A percentile compares a stretch with the other conserved stretches of the same genome.
phyloP scores from a whole-genome alignment of 345 rosid species.

The Brassica juncea region DNA sequence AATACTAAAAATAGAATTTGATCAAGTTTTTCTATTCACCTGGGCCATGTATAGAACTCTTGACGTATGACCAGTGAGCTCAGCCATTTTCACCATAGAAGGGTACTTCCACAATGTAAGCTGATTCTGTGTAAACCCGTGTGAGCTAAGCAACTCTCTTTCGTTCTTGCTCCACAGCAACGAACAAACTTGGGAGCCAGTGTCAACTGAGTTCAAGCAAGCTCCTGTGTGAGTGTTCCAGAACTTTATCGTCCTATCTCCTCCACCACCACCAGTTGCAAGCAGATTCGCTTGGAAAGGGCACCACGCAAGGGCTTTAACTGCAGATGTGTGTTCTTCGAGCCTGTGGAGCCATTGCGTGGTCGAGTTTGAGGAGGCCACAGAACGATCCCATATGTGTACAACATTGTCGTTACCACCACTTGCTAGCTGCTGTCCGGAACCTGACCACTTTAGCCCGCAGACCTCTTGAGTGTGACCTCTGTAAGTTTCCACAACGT shows the following conservation, averaged over 20 bases:
- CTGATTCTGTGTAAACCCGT: conserved; percentile 46
- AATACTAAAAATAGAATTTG: neutral
- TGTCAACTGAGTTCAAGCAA: conserved; percentile 43
- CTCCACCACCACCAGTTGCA: conserved; percentile 45
- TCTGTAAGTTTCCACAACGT: conserved; percentile 48
- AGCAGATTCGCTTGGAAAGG: conserved; percentile 45
- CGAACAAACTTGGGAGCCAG: conserved; percentile 45
- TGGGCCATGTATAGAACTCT: conserved; percentile 43
- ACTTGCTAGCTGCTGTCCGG: conserved; percentile 55
- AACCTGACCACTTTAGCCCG: conserved; percentile 60
- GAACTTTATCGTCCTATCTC: conserved; percentile 43
- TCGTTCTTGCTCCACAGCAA: conserved; percentile 42
- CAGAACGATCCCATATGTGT: conserved; percentile 54
- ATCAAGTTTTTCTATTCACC: conserved; percentile 17
- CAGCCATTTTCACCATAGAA: conserved; percentile 48
- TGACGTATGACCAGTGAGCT: conserved; percentile 46
- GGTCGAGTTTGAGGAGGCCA: conserved; percentile 46
- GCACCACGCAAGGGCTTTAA: conserved; percentile 64
- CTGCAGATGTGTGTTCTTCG: conserved; percentile 52
- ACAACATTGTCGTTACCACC: conserved; percentile 48
- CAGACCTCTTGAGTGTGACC: conserved; percentile 55
- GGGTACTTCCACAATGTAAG: conserved; percentile 45
- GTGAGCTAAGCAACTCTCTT: conserved; percentile 45
- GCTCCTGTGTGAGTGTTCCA: conserved; percentile 46
- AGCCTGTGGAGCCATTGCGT: conserved; percentile 44